Base-by-base conservation (phyloP, 2,329 filamentous ascomycete genomes). In the Curvularia spicifera region DNA sequence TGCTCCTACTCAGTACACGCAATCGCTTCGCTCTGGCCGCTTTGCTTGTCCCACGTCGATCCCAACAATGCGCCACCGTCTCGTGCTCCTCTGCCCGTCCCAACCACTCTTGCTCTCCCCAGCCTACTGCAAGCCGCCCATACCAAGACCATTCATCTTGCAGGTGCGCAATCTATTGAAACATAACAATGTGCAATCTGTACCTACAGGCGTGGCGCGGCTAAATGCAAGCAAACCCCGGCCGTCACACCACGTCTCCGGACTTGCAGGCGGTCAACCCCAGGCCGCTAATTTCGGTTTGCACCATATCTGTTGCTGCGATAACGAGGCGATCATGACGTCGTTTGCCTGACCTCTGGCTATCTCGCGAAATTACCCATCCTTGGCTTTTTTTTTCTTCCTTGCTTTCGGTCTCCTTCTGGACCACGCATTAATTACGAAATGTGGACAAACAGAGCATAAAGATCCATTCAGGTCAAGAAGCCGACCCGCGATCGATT, bases 321-420 rank as follows among this genome's bases (percentile, higher is more conserved):
- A 57, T 57, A 54, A 56, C 40, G 37, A 44, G 55, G 37, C 35
- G 50, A 57, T 57, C 45, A 53, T 57, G 55, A 57, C 55, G 55
- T 49, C 40, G 40, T 24, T 8, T 29, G 35, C 24, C 29, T 54
- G 28, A 31, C 44, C 42, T 39, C n/a, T 26, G 46, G 6, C 15
- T 18, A 13, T 39, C 33, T 46, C 8, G 24, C 47, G 13, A 40
- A 24, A 50, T 50, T 50, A 24, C 9, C 33, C 3, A 13, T 28
- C 2, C 39, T 37, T 50, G 46, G 48, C 47, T 18, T 9, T 37
- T 18, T 50, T 28, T 26, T 40, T 15, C 33, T 26, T 8, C 29
- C 29, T 20, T 31, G 44, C 24, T 28, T 47, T 22, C 44, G 6
- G 5, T 22, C 9, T 47, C 31, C 46, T n/a, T 37, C 31, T 18